Evolutionary conservation across 73 alveolate genomes (phyloP), one percentile per base, ranked within the genome.

Genomic region (Effrenium voratum): DNA sequence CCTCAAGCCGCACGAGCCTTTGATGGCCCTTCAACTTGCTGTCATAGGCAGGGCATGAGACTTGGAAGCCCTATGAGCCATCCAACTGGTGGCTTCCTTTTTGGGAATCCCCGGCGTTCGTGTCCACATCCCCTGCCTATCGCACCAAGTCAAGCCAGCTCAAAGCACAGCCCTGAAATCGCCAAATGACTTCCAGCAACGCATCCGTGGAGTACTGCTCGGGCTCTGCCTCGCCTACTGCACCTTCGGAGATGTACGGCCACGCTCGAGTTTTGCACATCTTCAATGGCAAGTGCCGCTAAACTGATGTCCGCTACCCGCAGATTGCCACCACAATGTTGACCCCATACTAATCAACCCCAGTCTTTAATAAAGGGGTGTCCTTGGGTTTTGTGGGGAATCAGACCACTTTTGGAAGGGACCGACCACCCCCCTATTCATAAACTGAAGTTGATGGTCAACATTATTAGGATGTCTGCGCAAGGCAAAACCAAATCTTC

Each of bases 151-250:
- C n/a, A n/a, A n/a, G n/a, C n/a, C n/a, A n/a, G n/a, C n/a, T n/a
- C n/a, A n/a, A n/a, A n/a, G n/a, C n/a, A n/a, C n/a, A n/a, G n/a
- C n/a, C n/a, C n/a, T n/a, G n/a, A n/a, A n/a, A n/a, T n/a, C n/a
- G n/a, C 91, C 8, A 47, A 47, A 72, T 15, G 72, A 30, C 91
- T 32, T 47, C 91, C 91, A 80, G 6, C 44, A 80, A 32, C 91
- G 32, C 47, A 34, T 80, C 72, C 3, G 34, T 32, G 49, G 91
- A 47, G 30, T 77, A 77, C 72, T 46, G 40, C 30, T 45, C 32
- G 1, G n/a, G 15, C 22, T 47, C 73, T 47, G 3, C 49, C 10
- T 49, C 49, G 45, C 47, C 44, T 52, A 8, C 19, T 8, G 26
- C 8, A 2, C 91, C 73, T 44, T 28, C 66, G 13, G 66, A 43